Evolutionary conservation across 1,284 basidiomycete genomes (phyloP), one percentile per base, ranked within the genome.

Genomic region (Pyrrhoderma noxium): DNA sequence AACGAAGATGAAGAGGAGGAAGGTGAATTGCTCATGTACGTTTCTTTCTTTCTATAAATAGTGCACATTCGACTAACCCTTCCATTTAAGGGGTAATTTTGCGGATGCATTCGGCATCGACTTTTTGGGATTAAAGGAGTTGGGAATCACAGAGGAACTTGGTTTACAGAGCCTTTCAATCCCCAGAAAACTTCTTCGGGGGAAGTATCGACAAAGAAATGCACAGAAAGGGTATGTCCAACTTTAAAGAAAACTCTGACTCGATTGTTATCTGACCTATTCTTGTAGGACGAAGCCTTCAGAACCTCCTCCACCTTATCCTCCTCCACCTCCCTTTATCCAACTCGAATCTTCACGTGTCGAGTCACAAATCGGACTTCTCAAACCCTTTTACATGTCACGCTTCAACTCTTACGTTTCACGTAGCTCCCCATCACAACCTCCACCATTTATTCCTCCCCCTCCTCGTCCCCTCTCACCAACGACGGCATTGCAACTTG

Each of bases 31-130:
- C 75, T 89, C 60, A 85, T 89, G 80, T 79, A 63, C 42, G 77
- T 67, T 21, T 31, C 3, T 27, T 37, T 9, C 25, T 31, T 39
- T 31, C 37, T n/a, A n/a, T n/a, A n/a, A n/a, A 47, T 38, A 43
- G n/a, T 39, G 38, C 41, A 42, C 38, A 47, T 45, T 37, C 23
- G 44, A 21, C n/a, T n/a, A n/a, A n/a, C n/a, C n/a, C 23, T 35
- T 38, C 48, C 38, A 46, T 34, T 52, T 3, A 60, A 87, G 85
- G 60, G 93, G 93, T 49, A 85, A 88, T 58, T 94, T 94, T 65
- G 86, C 91, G 0, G 89, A 91, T 49, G 77, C 83, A 19, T 76
- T 95, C 14, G 93, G 93, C 35, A 93, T 96, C 60, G 94, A 98
- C 67, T 96, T 93, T 68, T 80, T 98, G 31, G 94, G 93, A 16